A percentile compares a stretch with the other conserved stretches of the same genome.
Evolutionary conservation across 768 basidiomycete species (phyloP).

Genomic region (Amanita molliuscula): DNA sequence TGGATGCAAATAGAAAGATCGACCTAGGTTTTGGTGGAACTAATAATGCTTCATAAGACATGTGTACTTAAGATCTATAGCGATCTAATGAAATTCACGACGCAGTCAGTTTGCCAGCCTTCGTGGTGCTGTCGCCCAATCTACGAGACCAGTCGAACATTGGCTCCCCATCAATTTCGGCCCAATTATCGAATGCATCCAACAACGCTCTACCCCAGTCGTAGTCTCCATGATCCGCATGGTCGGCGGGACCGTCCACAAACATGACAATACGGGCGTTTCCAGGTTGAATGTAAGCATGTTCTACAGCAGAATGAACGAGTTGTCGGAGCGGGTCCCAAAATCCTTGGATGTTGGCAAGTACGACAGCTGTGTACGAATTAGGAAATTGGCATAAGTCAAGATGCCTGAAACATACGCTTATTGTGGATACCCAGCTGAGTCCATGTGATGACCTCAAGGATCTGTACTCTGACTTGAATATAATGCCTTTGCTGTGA

Average conservation of each 20-base stretch:
- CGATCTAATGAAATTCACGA: constrained; percentile 1
- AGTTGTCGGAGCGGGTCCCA: constrained; percentile 76
- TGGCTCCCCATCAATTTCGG: constrained; percentile 16
- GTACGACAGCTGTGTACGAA: constrained; percentile 51
- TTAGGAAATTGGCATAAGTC: not conserved
- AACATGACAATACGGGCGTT: constrained; percentile 61
- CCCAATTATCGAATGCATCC: constrained; percentile 55
- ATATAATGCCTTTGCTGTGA: constrained; percentile 3
- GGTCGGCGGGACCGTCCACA: constrained; percentile 59
- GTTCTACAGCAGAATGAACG: constrained; percentile 52
- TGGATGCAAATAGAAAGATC: constrained; percentile 75
- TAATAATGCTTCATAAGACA: not conserved
- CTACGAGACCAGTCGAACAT: constrained; percentile 43
- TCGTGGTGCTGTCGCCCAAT: constrained; percentile 17
- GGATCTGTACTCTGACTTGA: constrained; percentile 33
- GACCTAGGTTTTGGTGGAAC: constrained; percentile 34
- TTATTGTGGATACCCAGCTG: constrained; percentile 83
- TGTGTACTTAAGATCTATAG: not conserved
- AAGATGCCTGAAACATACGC: constrained; percentile 34
- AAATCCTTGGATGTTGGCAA: constrained; percentile 80
- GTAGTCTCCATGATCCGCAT: constrained; percentile 42
- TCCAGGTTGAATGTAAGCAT: constrained; percentile 62
- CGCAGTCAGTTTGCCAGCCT: constrained; percentile 9
- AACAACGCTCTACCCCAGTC: constrained; percentile 75
- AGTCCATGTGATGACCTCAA: constrained; percentile 93